Evolutionary conservation across 768 basidiomycete species (phyloP).

Genomic region (Tulasnella sp.): DNA sequence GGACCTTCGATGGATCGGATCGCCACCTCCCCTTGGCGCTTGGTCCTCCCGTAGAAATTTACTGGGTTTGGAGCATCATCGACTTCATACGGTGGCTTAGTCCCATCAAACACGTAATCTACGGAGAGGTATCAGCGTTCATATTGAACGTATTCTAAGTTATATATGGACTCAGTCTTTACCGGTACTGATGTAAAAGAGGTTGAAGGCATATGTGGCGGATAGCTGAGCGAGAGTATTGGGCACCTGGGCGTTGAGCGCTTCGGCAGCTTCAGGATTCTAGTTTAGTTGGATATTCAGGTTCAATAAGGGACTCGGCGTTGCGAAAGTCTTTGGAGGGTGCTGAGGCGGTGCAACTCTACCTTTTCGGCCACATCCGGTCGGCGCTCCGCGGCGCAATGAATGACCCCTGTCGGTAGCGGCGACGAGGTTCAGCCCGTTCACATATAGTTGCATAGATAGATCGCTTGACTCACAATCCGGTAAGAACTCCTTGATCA

Average conservation of each 20-base stretch:
- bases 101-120: constrained; percentile 97
- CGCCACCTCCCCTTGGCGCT: constrained; percentile 79
- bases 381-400: constrained; percentile 90
- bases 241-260: constrained; percentile 80
- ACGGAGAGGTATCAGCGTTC: not conserved
- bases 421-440: not conserved
- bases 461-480: constrained; percentile 48
- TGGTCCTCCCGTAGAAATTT: constrained; percentile 81
- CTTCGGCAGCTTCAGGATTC: constrained; percentile 59
- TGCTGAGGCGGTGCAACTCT: constrained; percentile 23
- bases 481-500: constrained; percentile 54
- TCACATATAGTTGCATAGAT: constrained; percentile 31
- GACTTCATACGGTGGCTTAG: constrained; percentile 81
- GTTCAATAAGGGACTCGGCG: not conserved
- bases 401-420: constrained; percentile 54
- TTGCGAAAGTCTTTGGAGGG: not conserved
- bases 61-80: constrained; percentile 68
- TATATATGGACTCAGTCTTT: constrained; percentile 19
- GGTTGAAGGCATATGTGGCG: constrained; percentile 47
- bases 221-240: constrained; percentile 61
- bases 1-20: constrained; percentile 40
- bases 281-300: constrained; percentile 26
- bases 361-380: constrained; percentile 92
- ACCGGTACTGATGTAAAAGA: constrained; percentile 93
- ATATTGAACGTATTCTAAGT: not conserved